Evolutionary conservation across 257 asterid species (phyloP), one percentile per base, ranked within the genome.

Genomic region (Nemophila menziesii): DNA sequence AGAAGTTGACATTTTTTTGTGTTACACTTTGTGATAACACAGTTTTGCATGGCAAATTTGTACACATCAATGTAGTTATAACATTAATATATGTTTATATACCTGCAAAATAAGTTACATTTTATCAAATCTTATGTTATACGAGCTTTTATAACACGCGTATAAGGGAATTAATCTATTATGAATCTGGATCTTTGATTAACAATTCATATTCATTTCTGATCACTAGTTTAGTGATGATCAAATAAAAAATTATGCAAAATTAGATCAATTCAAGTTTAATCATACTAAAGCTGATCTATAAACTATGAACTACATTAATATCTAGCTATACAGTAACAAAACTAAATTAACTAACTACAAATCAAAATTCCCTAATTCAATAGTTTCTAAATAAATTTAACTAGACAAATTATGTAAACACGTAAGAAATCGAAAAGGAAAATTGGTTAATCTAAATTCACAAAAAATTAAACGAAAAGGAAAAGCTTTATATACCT

Each of bases 1-100:
- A 64, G 92, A 77, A 63, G 92, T 87, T 62, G 92, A 73, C 97
- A 87, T 87, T 43, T 55, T 56, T 67, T 75, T 48, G 70, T 73
- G 75, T 71, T 65, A 58, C 60, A 55, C 64, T 69, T 58, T 71
- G 73, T 63, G 71, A 65, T 64, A 71, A 73, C 86, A 79, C 80
- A 58, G 77, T 56, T 38, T 73, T 60, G 80, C 94, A 82, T 79
- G 87, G 80, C 94, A 77, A 60, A 65, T 65, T 54, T 56, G 46
- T 43, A 68, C 12, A 29, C 62, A 49, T 71, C 46, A 61, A 43
- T 34, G 54, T 54, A 66, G 61, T 24, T 57, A 39, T 51, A 48
- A 51, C 51, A 26, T 59, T 56, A 59, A 62, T 51, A 52, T 40
- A 51, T 58, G 22, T 51, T n/a, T 67, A 61, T 46, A 64, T 44